Base-by-base conservation (phyloP, 306 rosid species). In the Vachellia pachyceras region DNA sequence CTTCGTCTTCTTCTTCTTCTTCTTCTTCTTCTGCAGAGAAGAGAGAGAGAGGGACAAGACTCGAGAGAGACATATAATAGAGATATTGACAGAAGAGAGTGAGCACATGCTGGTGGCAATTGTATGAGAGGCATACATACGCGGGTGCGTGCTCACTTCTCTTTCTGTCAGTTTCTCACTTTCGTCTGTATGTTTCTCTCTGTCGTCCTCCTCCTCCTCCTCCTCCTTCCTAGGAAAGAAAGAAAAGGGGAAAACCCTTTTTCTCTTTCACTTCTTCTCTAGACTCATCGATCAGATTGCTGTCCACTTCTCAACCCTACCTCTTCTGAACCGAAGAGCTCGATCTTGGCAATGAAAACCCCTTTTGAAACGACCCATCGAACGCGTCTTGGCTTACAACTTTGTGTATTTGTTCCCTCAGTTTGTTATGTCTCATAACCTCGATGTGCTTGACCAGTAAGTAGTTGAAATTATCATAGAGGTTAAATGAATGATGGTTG, bases 21-120 rank as follows among this genome's bases (percentile, higher is more conserved):
- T 66, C 42, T 66, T 29, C 33, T 29, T 29, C 33, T 29, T 29
- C 33, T 29, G 33, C 33, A 29, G 1, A 29, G 36, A 64, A 49
- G 72, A 65, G 68, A 73, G 33, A 29, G 33, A 29, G 33, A 29
- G 33, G 33, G 33, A 29, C 33, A 29, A 29, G 33, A 29, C 33
- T 29, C 33, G 36, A 39, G 44, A 29, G 69, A 15, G 10, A 64
- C 11, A 50, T 0, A 67, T 37, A 77, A 25, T 15, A 54, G 41
- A 33, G 69, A 64, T 6, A 64, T 79, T 90, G 94, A 90, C 92
- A 89, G 94, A 87, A 89, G 94, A 90, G 92, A 89, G 92, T 84
- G 90, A 89, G 92, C 91, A 88, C 91, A 88, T 77, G 80, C 90
- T 29, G 82, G 77, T 63, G 76, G 22, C 84, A 86, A 76, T 81